Conservation (phyloP, 805 yeast species). For the Cyberlindnera japonica region DNA sequence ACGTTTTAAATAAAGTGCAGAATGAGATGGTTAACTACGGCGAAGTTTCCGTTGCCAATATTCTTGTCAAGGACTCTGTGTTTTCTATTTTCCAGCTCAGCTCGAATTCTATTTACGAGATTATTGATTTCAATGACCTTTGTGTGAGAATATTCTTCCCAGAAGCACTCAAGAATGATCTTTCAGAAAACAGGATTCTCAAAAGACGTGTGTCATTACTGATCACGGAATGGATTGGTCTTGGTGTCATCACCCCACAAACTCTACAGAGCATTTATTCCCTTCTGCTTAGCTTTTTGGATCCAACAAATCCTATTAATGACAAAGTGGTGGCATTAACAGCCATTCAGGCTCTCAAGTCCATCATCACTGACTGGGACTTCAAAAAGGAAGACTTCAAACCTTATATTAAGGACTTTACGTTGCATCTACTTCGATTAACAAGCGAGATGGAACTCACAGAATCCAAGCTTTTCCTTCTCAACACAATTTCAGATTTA, state of each 20-base stretch:
- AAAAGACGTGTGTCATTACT: constrained; percentile 75
- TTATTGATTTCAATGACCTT: constrained; percentile 65
- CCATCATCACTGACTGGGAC: constrained; percentile 81
- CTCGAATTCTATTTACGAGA: constrained; percentile 57
- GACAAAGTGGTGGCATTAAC: constrained; percentile 83
- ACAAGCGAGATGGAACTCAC: constrained; percentile 51
- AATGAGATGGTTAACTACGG: constrained; percentile 33
- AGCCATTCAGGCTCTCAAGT: constrained; percentile 63
- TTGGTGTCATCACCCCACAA: constrained; percentile 53
- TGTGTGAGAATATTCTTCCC: constrained; percentile 65
- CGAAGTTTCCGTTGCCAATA: constrained; percentile 38
- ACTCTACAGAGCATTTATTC: constrained; percentile 57
- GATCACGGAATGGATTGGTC: constrained; percentile 75
- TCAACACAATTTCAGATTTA: constrained; percentile 63
- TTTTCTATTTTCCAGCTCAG: constrained; percentile 82
- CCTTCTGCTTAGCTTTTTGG: constrained; percentile 49
- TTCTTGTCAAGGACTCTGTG: constrained; percentile 72
- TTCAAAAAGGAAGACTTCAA: constrained; percentile 65
- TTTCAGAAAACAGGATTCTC: constrained; percentile 56
- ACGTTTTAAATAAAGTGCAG: constrained; percentile 57
- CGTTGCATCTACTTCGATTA: constrained; percentile 46
- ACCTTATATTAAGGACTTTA: constrained; percentile 56
- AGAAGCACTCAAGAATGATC: constrained; percentile 39
- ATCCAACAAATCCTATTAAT: constrained; percentile 41
- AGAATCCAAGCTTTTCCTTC: constrained; percentile 72